Percentiles rank a stretch among this genome's conserved stretches.
phyloP scores from a whole-genome alignment of 306 rosid genomes.

The Quercus gilva region DNA sequence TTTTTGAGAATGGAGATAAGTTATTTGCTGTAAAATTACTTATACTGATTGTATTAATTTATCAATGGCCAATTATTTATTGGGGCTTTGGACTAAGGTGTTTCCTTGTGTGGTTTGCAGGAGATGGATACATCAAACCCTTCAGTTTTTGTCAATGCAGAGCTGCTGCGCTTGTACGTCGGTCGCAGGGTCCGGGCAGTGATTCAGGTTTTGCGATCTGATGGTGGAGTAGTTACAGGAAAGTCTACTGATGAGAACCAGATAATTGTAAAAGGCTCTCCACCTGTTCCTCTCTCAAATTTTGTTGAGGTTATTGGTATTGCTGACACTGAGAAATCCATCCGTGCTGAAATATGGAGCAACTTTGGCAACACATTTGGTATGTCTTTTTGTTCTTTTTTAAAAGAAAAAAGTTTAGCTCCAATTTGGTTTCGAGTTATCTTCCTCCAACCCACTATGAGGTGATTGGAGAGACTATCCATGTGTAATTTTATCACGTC shows the following conservation, averaged over 20 bases:
- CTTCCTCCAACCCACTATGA: too few species aligned
- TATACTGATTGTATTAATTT: background rate
- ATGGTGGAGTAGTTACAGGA: slow-evolving; percentile 54
- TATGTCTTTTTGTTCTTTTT: slow-evolving; percentile 26
- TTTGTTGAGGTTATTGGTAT: slow-evolving; percentile 87
- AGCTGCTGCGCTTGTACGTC: slow-evolving; percentile 49
- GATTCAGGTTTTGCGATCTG: slow-evolving; percentile 63
- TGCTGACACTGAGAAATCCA: slow-evolving; percentile 72
- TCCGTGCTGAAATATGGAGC: slow-evolving; percentile 72
- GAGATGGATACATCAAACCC: slow-evolving; percentile 77
- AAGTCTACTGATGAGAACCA: slow-evolving; percentile 75
- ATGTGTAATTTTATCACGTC: too few species aligned
- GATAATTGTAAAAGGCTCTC: slow-evolving; percentile 58
- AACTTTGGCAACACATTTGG: slow-evolving; percentile 82
- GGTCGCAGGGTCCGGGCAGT: slow-evolving; percentile 78
- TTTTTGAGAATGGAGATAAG: background rate
- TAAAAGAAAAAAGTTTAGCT: too few species aligned
- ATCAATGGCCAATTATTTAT: background rate
- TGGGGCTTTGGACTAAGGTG: background rate
- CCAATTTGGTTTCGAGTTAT: too few species aligned
- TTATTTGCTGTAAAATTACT: background rate
- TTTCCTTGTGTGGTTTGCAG: slow-evolving; percentile 39
- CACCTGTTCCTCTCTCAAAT: slow-evolving; percentile 45
- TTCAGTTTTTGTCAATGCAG: slow-evolving; percentile 73
- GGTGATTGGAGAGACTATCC: too few species aligned